Evolutionary conservation across 2,329 filamentous ascomycete species (phyloP), one percentile per base, ranked within the genome.

Genomic region (Penicillium polonicum): DNA sequence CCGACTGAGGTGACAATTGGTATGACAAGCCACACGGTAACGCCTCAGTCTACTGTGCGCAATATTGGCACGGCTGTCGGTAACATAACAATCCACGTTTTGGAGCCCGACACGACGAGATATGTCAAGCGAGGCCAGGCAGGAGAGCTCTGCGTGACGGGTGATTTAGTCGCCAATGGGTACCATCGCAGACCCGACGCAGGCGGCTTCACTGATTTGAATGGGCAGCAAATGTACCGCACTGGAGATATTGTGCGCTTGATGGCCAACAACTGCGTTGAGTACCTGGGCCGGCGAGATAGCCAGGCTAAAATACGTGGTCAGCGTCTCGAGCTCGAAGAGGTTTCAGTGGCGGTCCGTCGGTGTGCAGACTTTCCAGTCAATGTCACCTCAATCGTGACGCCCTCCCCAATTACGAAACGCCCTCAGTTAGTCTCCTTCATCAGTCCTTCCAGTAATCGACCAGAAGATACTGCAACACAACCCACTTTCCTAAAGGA

Each of bases 1-100:
- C 60, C 60, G 15, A 61, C 60, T 5, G 60, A 61, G 39, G 60
- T 57, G 8, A 61, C 60, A 23, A 61, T 61, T 17, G 60, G 60
- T 5, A 48, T 57, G 35, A 52, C 57, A 25, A 55, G 48, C 31
- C 49, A 57, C 23, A 57, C 53, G 1, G 60, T 59, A 23, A 54
- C 45, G 25, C 52, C 52, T 9, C 44, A 35, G 43, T 54, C 57
- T 8, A 59, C 52, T n/a, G 53, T 59, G 15, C 52, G 57, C 13
- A 59, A 59, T 31, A 59, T 59, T 19, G 57, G 57, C 15, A 48
- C 57, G 1, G 57, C 57, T 29, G 57, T 59, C n/a, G 57, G 57
- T 13, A 59, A 57, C 12, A 59, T 59, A 19, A 57, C 53, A 2
- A 23, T 59, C 5, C 57, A 59, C 13, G 57, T 59, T 27, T 29